Conservation (phyloP, 768 basidiomycete genomes). For the Asterophora parasitica region DNA sequence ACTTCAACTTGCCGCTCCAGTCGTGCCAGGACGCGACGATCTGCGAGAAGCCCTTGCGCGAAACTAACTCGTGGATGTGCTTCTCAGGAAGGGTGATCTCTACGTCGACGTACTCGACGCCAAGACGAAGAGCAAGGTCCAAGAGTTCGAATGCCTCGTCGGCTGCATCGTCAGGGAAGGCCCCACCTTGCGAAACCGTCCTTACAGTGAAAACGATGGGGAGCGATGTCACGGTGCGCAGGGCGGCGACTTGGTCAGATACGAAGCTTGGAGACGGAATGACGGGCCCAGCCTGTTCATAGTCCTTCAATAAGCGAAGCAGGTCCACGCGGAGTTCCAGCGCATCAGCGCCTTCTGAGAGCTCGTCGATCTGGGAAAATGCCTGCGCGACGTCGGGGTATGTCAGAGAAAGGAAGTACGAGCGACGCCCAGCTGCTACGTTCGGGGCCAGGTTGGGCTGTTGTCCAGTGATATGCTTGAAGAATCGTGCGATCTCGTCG, state of each 20-base stretch:
- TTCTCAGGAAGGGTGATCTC: slow-evolving; percentile 75
- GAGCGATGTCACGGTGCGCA: slow-evolving; percentile 71
- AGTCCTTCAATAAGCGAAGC: slow-evolving; percentile 49
- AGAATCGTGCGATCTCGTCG: slow-evolving; percentile 77
- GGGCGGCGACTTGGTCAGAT: slow-evolving; percentile 68
- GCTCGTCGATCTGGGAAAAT: slow-evolving; percentile 59
- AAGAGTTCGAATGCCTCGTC: slow-evolving; percentile 74
- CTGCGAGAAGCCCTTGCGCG: slow-evolving; percentile 64
- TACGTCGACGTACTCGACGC: slow-evolving; percentile 90
- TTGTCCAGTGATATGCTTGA: slow-evolving; percentile 78
- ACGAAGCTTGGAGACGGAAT: slow-evolving; percentile 74
- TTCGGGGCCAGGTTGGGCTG: slow-evolving; percentile 60
- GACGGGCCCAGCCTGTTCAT: slow-evolving; percentile 41
- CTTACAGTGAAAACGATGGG: slow-evolving; percentile 93
- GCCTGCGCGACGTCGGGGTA: slow-evolving; percentile 82
- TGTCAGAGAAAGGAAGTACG: slow-evolving; percentile 90
- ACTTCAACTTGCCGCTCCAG: slow-evolving; percentile 80
- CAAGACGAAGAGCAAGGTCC: slow-evolving; percentile 72
- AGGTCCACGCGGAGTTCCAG: slow-evolving; percentile 94
- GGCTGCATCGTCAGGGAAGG: slow-evolving; percentile 76
- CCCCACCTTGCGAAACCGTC: slow-evolving; percentile 84
- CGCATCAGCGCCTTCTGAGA: slow-evolving; percentile 84
- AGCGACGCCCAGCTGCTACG: slow-evolving; percentile 50
- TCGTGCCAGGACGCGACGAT: slow-evolving; percentile 96
- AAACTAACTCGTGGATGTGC: slow-evolving; percentile 51